Percentiles rank a stretch among this genome's conserved stretches.
These are phyloP conservation scores for Soucietia sequanensis DNA, from an alignment of 805 yeast species.

Conservation along the genomic window DNA sequence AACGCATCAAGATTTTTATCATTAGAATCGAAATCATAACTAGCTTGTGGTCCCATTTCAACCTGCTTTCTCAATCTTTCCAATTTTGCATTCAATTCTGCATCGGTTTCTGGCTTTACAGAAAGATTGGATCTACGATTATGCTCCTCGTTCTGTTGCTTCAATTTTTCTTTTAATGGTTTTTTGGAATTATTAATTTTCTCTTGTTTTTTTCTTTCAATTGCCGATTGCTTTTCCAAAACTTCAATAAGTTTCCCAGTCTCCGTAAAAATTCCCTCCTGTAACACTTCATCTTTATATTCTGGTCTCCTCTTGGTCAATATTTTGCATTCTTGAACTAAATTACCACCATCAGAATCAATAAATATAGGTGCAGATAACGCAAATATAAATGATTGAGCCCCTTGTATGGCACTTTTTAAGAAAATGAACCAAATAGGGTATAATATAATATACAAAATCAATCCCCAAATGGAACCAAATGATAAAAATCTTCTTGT, in stretches of 20 bases:
- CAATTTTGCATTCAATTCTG: conserved; percentile 37
- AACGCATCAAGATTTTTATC: conserved; percentile 11
- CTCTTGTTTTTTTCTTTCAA: conserved; percentile 43
- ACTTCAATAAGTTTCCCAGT: conserved; percentile 57
- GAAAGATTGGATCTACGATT: too few relatives aligned
- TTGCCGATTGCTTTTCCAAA: conserved; percentile 71
- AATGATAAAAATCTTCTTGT: conserved; percentile 74
- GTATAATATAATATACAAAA: conserved; percentile 62
- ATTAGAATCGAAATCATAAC: too few relatives aligned
- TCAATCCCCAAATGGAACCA: conserved; percentile 65
- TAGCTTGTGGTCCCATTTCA: conserved; percentile 14
- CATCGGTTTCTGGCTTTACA: conserved; percentile 33
- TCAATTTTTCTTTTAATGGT: conserved; percentile 15
- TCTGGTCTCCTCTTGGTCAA: conserved; percentile 57
- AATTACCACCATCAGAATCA: conserved; percentile 61
- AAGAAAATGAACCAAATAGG: conserved; percentile 84
- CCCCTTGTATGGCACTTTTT: conserved; percentile 75
- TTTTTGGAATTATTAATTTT: conserved; percentile 15
- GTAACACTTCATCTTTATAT: conserved; percentile 59
- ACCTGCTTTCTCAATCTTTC: conserved; percentile 22
- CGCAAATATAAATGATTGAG: conserved; percentile 72
- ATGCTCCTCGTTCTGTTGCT: conserved; percentile 14
- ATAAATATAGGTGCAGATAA: conserved; percentile 69
- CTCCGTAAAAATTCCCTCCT: conserved; percentile 55
- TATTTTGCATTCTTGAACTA: conserved; percentile 71